Percentiles rank a stretch among this genome's conserved stretches.
Conservation (phyloP, 805 yeast genomes). For the Monosporozyma aerobia region DNA sequence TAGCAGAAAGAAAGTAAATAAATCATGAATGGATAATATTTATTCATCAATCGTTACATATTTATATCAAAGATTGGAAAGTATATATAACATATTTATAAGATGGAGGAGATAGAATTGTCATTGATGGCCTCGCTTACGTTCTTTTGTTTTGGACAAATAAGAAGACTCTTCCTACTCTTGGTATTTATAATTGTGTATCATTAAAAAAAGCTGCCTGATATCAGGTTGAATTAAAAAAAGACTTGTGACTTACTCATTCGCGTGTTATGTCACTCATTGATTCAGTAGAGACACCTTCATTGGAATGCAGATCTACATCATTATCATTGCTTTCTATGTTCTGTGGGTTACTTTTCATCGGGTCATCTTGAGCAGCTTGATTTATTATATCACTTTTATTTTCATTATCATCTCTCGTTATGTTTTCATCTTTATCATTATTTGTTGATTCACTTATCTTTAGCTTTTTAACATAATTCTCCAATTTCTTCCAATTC, state of each 20-base stretch:
- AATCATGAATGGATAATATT: neutral
- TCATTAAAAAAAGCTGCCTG: neutral
- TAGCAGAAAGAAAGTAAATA: no score
- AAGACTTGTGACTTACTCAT: neutral
- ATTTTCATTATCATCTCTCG: neutral
- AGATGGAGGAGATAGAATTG: neutral
- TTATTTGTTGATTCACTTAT: conserved; percentile 8
- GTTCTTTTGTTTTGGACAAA: neutral
- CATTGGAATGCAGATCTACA: neutral
- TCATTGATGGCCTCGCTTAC: neutral
- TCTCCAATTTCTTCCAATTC: conserved; percentile 65
- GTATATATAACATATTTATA: neutral
- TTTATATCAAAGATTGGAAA: neutral
- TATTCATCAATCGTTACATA: neutral
- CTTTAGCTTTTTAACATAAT: conserved; percentile 37
- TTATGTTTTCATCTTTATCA: neutral
- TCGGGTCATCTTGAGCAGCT: neutral
- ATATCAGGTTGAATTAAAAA: neutral
- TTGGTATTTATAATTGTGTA: neutral
- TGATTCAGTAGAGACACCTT: neutral
- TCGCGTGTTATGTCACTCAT: neutral
- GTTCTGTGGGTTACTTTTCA: neutral
- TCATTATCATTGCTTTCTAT: neutral
- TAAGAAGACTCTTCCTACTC: neutral
- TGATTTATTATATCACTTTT: neutral